A percentile compares a stretch with the other conserved stretches of the same genome.
Evolutionary conservation across 495 filamentous ascomycete species (phyloP).

Genomic region (Cercophora newfieldiana): DNA sequence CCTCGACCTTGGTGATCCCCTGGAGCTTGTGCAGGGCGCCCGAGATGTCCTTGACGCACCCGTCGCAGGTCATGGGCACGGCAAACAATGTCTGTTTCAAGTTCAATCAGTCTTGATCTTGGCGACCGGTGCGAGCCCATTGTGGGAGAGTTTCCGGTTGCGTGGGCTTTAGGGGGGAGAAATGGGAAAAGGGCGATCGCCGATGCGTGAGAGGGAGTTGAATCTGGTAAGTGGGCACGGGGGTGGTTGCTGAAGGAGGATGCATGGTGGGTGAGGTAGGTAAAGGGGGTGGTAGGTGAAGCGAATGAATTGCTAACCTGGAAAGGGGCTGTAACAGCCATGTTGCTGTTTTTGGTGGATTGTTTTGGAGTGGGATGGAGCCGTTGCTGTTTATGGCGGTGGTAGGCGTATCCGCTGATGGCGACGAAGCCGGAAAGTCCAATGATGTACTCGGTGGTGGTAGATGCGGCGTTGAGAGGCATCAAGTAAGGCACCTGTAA

Average conservation of each 20-base stretch:
- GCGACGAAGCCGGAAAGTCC: conserved; percentile 21
- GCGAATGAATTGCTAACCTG: conserved; percentile 42
- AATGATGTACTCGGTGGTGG: conserved; percentile 20
- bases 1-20: conserved; percentile 69
- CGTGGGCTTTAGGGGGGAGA: not conserved
- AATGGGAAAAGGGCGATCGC: not conserved
- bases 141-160: not conserved
- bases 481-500: too few species aligned
- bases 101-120: conserved; percentile 20
- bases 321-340: conserved; percentile 45
- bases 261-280: not conserved
- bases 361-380: not conserved
- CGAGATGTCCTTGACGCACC: conserved; percentile 83
- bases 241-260: not conserved
- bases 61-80: conserved; percentile 87
- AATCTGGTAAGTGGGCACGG: not conserved
- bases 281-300: too few species aligned
- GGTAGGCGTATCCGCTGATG: conserved; percentile 7
- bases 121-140: not conserved
- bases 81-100: conserved; percentile 80
- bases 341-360: conserved; percentile 20
- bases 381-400: not conserved
- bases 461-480: conserved; percentile 13
- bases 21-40: conserved; percentile 68
- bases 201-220: not conserved